Percentiles rank a stretch among this genome's conserved stretches.
phyloP scores from a whole-genome alignment of 768 basidiomycete genomes.

The Lyophyllum semitale region DNA sequence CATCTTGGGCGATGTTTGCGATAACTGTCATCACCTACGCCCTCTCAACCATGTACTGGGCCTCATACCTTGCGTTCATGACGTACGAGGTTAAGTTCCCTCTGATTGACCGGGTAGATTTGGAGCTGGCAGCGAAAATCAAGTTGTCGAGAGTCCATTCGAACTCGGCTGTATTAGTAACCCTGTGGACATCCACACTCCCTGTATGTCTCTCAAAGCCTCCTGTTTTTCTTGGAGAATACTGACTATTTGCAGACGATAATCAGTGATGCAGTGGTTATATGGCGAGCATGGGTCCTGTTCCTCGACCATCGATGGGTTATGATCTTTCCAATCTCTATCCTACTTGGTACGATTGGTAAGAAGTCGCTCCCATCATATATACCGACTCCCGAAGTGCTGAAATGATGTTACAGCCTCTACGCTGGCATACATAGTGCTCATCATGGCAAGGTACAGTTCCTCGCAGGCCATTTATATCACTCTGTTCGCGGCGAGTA shows the following conservation, averaged over 20 bases:
- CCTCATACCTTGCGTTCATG: conserved; percentile 2
- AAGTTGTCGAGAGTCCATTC: background rate
- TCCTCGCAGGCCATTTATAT: background rate
- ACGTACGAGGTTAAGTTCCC: background rate
- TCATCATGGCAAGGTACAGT: background rate
- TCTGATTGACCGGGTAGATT: background rate
- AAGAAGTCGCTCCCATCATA: background rate
- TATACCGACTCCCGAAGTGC: background rate
- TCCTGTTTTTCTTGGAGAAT: conserved; percentile 16
- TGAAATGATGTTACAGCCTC: background rate
- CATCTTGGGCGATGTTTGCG: conserved; percentile 4
- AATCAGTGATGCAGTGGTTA: conserved; percentile 10
- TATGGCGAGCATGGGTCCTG: conserved; percentile 11
- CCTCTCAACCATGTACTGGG: conserved; percentile 8
- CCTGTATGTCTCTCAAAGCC: background rate
- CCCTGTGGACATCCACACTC: background rate
- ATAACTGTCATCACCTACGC: conserved; percentile 2
- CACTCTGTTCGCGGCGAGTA: background rate
- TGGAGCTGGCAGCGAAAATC: background rate
- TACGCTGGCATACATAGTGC: background rate
- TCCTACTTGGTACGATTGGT: conserved; percentile 10
- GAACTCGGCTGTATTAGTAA: background rate
- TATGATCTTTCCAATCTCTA: background rate
- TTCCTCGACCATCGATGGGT: conserved; percentile 4
- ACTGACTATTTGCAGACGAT: conserved; percentile 14